These are phyloP conservation scores for Suhomyces kilbournensis DNA, from an alignment of 805 yeast genomes.

Conservation along the genomic window DNA sequence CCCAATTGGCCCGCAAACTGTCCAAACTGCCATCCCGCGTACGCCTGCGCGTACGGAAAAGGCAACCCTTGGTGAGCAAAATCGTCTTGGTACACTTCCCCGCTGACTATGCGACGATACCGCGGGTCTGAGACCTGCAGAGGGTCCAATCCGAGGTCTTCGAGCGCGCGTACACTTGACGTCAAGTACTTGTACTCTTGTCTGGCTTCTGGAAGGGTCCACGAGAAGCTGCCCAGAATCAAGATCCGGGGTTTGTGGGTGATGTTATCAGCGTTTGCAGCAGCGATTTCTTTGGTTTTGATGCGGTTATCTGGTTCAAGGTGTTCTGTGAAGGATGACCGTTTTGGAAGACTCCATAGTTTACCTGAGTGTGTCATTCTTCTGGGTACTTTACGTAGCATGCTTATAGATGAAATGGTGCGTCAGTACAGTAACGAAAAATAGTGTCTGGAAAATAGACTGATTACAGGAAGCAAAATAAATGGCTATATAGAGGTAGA, in stretches of 20 bases:
- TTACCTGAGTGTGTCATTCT: constrained; percentile 8
- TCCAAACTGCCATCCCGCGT: constrained; percentile 97
- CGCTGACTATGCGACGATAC: constrained; percentile 58
- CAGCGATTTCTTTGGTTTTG: constrained; percentile 24
- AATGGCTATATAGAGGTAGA: not conserved
- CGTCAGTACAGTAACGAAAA: not conserved
- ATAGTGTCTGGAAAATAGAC: not conserved
- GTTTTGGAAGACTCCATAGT: constrained; percentile 29
- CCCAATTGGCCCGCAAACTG: constrained; percentile 96
- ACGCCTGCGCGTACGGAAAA: constrained; percentile 84
- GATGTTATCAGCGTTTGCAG: constrained; percentile 26
- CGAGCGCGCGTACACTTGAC: constrained; percentile 57
- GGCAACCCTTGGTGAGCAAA: constrained; percentile 28
- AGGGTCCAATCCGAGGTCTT: constrained; percentile 54
- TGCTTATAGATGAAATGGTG: not conserved
- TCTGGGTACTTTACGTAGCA: not conserved
- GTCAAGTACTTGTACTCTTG: constrained; percentile 52
- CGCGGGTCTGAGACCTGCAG: constrained; percentile 39
- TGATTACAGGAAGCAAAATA: not conserved
- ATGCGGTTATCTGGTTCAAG: constrained; percentile 31
- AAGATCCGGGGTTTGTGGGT: constrained; percentile 38
- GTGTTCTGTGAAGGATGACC: constrained; percentile 23
- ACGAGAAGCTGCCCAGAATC: constrained; percentile 67
- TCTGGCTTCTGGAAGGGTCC: constrained; percentile 64
- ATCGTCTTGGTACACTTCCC: constrained; percentile 41